These are phyloP conservation scores for Leccinum cinnamomeum DNA, from an alignment of 1,284 basidiomycete species.

Conservation along the genomic window DNA sequence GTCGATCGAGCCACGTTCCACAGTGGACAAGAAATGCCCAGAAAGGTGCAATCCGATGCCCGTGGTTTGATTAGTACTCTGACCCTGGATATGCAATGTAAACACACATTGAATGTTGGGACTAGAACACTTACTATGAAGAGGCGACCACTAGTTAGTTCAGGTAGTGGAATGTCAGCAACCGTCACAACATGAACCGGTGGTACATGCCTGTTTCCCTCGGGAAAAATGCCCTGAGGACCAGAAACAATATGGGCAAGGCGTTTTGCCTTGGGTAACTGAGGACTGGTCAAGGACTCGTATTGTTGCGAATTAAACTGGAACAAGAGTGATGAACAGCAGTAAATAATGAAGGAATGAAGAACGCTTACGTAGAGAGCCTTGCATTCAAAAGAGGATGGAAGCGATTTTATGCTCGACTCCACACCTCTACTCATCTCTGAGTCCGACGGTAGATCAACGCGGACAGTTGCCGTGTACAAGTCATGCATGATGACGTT, in stretches of 20 bases:
- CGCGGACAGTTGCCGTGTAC: conserved; percentile 13
- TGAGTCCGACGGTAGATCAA: conserved; percentile 9
- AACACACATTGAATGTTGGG: background rate
- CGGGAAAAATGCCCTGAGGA: conserved; percentile 14
- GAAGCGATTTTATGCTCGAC: conserved; percentile 16
- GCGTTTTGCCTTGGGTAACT: background rate
- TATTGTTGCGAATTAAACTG: conserved; percentile 20
- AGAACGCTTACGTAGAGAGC: conserved; percentile 14
- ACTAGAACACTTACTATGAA: conserved; percentile 62
- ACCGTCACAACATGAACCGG: background rate
- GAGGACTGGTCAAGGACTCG: background rate
- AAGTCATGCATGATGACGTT: conserved; percentile 15
- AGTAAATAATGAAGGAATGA: background rate
- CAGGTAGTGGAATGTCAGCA: background rate
- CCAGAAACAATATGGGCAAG: conserved; percentile 8
- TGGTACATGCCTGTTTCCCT: conserved; percentile 6
- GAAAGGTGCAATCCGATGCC: conserved; percentile 90
- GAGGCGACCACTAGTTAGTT: conserved; percentile 39
- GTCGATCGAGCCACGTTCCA: conserved; percentile 93
- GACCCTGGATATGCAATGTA: conserved; percentile 47
- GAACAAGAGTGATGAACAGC: conserved; percentile 1
- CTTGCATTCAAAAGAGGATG: conserved; percentile 15
- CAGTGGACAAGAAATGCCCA: conserved; percentile 92
- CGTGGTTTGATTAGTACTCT: conserved; percentile 88
- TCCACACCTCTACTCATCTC: conserved; percentile 16